Percentiles rank a stretch among this genome's conserved stretches.
phyloP scores from a whole-genome alignment of 108 stramenopile genomes.

The Nitzschia sp. region DNA sequence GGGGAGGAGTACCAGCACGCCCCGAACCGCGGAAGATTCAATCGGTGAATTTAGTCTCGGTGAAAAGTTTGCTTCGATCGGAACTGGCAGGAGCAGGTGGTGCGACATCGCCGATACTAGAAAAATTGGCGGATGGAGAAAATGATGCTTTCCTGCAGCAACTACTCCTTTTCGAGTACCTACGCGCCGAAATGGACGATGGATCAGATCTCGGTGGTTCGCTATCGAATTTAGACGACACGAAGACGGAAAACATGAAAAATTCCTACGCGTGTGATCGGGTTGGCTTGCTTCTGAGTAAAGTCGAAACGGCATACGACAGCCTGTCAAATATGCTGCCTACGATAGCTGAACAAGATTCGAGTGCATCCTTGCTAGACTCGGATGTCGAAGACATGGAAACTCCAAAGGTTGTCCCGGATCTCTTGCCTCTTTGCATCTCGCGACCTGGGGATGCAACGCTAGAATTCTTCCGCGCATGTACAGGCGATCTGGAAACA shows the following conservation, averaged over 20 bases:
- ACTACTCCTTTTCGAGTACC: slow-evolving; percentile 48
- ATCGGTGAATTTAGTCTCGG: slow-evolving; percentile 26
- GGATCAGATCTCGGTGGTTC: neutral
- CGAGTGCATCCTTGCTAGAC: neutral
- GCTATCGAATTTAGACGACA: neutral
- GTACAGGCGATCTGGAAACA: slow-evolving; percentile 11
- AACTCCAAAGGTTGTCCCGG: slow-evolving; percentile 41
- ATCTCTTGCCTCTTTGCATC: slow-evolving; percentile 56
- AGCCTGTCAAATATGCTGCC: slow-evolving; percentile 35
- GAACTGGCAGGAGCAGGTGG: slow-evolving; percentile 5
- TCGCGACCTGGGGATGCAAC: slow-evolving; percentile 49
- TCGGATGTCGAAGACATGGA: slow-evolving; percentile 27
- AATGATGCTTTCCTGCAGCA: slow-evolving; percentile 54
- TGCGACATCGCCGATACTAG: slow-evolving; percentile 4
- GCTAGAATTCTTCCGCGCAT: slow-evolving; percentile 50
- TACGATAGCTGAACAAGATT: neutral
- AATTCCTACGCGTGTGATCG: slow-evolving; percentile 31
- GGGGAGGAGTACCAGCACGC: neutral
- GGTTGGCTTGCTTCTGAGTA: slow-evolving; percentile 27
- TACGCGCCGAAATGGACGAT: slow-evolving; percentile 2
- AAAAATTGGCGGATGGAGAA: slow-evolving; percentile 39
- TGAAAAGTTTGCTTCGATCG: slow-evolving; percentile 31
- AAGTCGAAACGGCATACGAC: slow-evolving; percentile 48
- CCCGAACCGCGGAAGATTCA: slow-evolving; percentile 36
- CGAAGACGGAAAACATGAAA: slow-evolving; percentile 28